Conservation (phyloP, 495 filamentous ascomycete genomes). For the Hyphodiscus hymeniophilus region DNA sequence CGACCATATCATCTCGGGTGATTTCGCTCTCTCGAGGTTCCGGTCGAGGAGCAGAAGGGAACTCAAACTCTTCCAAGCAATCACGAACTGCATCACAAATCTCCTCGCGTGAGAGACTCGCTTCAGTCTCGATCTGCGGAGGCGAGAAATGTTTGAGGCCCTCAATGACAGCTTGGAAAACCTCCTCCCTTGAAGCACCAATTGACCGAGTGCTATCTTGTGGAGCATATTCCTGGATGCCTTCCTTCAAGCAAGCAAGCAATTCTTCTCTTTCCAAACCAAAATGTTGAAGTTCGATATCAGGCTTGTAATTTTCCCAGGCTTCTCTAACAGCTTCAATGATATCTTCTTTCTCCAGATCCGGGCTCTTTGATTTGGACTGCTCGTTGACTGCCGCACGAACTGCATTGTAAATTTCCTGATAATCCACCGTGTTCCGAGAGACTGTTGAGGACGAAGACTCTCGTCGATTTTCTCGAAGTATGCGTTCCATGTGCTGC, state of each 20-base stretch:
- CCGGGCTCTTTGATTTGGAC: slow-evolving; percentile 30
- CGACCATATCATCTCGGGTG: slow-evolving; percentile 43
- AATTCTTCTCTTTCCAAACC: slow-evolving; percentile 85
- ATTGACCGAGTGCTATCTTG: slow-evolving; percentile 34
- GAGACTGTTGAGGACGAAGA: slow-evolving; percentile 39
- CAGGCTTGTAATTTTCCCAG: slow-evolving; percentile 85
- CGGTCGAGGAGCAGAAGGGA: slow-evolving; percentile 39
- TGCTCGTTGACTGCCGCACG: slow-evolving; percentile 70
- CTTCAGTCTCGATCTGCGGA: slow-evolving; percentile 57
- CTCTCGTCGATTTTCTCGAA: slow-evolving; percentile 66
- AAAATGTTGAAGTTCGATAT: slow-evolving; percentile 83
- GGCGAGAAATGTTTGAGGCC: slow-evolving; percentile 70
- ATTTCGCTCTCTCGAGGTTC: slow-evolving; percentile 33
- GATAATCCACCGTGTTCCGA: slow-evolving; percentile 47
- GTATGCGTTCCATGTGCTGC: slow-evolving; percentile 64
- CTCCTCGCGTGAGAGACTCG: slow-evolving; percentile 66
- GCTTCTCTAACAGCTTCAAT: slow-evolving; percentile 78
- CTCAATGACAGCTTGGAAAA: slow-evolving; percentile 72
- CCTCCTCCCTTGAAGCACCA: slow-evolving; percentile 64
- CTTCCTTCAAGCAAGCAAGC: slow-evolving; percentile 73
- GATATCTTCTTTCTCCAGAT: slow-evolving; percentile 63
- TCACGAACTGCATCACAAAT: slow-evolving; percentile 68
- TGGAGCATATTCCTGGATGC: slow-evolving; percentile 66
- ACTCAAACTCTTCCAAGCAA: slow-evolving; percentile 68
- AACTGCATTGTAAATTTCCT: slow-evolving; percentile 74